Conservation (phyloP, 1,139 yeast genomes). For the Saccharomyces uvarum region DNA sequence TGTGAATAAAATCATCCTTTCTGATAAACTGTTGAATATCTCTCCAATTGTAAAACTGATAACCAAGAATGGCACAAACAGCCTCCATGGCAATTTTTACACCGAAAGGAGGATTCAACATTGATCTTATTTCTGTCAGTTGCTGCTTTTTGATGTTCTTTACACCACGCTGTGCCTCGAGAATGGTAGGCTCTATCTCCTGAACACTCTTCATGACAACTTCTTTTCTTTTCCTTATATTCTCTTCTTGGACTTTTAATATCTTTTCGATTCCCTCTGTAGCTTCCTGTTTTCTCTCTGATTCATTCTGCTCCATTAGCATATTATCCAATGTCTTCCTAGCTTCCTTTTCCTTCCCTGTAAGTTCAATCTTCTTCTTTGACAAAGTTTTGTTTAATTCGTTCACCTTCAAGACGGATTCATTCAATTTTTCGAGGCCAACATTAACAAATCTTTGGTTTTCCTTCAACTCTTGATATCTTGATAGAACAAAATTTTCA, state of each 20-base stretch:
- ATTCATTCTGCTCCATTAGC: constrained; percentile 85
- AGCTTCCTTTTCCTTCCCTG: constrained; percentile 60
- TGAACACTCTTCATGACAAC: constrained; percentile 58
- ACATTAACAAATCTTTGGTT: constrained; percentile 62
- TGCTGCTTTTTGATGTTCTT: constrained; percentile 89
- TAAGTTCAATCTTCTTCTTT: constrained; percentile 44
- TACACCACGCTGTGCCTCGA: constrained; percentile 81
- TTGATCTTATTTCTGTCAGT: constrained; percentile 78
- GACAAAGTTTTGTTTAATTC: constrained; percentile 50
- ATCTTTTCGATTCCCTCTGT: constrained; percentile 71
- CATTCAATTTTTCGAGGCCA: constrained; percentile 71
- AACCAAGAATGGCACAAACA: constrained; percentile 75
- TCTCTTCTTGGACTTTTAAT: constrained; percentile 57
- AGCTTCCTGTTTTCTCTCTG: constrained; percentile 83
- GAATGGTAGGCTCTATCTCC: constrained; percentile 74
- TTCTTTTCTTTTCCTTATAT: constrained; percentile 48
- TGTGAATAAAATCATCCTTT: constrained; percentile 79
- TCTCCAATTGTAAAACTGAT: constrained; percentile 63
- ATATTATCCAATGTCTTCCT: constrained; percentile 62
- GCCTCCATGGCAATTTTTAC: constrained; percentile 83
- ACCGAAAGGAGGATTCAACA: constrained; percentile 86
- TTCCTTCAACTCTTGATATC: constrained; percentile 49
- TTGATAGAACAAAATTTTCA: constrained; percentile 36
- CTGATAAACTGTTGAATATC: constrained; percentile 78
- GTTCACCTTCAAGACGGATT: constrained; percentile 68